Evolutionary conservation across 73 alveolate genomes (phyloP).

Genomic region (Halteria grandinella): DNA sequence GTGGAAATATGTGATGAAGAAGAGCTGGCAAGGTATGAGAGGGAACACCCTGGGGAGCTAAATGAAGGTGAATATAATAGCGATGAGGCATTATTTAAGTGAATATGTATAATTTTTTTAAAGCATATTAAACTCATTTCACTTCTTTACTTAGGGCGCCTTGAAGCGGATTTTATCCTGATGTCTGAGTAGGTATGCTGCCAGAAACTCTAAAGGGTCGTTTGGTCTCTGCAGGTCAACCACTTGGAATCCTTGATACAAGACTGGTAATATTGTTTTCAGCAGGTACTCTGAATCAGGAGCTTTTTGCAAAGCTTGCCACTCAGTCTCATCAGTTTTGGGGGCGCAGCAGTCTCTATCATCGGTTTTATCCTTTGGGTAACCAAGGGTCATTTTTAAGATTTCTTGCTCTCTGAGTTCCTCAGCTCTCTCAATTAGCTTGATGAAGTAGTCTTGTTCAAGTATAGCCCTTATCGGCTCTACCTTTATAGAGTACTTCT

Average conservation of each 20-base stretch:
- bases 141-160: neutral
- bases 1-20: too few relatives aligned
- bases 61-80: too few relatives aligned
- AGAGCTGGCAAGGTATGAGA: too few relatives aligned
- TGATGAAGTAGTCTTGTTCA: constrained; percentile 88
- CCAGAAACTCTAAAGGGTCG: constrained; percentile 75
- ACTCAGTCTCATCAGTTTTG: constrained; percentile 63
- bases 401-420: constrained; percentile 72
- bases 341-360: constrained; percentile 60
- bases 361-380: neutral
- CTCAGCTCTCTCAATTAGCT: constrained; percentile 81
- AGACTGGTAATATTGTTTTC: constrained; percentile 74
- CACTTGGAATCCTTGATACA: constrained; percentile 51
- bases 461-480: constrained; percentile 83
- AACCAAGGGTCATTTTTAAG: neutral
- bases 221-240: constrained; percentile 78
- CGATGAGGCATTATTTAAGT: too few relatives aligned
- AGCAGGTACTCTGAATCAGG: constrained; percentile 71
- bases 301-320: constrained; percentile 68
- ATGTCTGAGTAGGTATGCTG: constrained; percentile 70
- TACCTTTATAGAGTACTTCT: constrained; percentile 85
- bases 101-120: too few relatives aligned
- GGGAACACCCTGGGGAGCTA: too few relatives aligned
- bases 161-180: constrained; percentile 44
- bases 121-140: neutral